Evolutionary conservation across 1,139 yeast genomes (phyloP).

Genomic region (Taiozyma onychis): DNA sequence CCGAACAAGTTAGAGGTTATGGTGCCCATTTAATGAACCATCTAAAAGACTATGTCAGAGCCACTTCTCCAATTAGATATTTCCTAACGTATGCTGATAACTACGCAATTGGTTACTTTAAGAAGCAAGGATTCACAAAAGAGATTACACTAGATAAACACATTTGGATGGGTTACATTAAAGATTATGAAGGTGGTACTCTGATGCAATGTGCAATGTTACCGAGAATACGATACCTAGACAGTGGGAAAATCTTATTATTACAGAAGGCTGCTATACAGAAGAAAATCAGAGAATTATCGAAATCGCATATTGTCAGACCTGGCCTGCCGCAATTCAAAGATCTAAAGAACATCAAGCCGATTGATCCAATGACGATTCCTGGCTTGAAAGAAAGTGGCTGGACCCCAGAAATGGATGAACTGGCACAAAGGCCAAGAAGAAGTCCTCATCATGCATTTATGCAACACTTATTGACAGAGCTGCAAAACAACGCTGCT

Average conservation of each 20-base stretch:
- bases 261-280: constrained; percentile 90
- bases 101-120: constrained; percentile 97
- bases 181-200: constrained; percentile 98
- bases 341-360: constrained; percentile 42
- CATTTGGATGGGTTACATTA: constrained; percentile 97
- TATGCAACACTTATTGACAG: constrained; percentile 83
- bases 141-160: constrained; percentile 82
- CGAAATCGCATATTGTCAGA: constrained; percentile 73
- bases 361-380: constrained; percentile 66
- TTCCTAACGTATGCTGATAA: constrained; percentile 97
- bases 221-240: constrained; percentile 81
- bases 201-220: constrained; percentile 96
- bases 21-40: constrained; percentile 99
- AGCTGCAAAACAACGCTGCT: constrained; percentile 88
- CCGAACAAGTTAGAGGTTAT: constrained; percentile 96
- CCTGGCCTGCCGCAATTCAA: constrained; percentile 77
- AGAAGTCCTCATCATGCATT: constrained; percentile 93
- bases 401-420: constrained; percentile 98
- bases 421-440: constrained; percentile 89
- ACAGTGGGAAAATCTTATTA: constrained; percentile 77
- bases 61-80: constrained; percentile 80
- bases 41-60: constrained; percentile 87
- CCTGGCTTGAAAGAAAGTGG: constrained; percentile 93
- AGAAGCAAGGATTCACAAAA: constrained; percentile 96
- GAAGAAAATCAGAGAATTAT: constrained; percentile 72